These are phyloP conservation scores for Pulveroboletus frians DNA, from an alignment of 768 basidiomycete genomes.

Conservation along the genomic window DNA sequence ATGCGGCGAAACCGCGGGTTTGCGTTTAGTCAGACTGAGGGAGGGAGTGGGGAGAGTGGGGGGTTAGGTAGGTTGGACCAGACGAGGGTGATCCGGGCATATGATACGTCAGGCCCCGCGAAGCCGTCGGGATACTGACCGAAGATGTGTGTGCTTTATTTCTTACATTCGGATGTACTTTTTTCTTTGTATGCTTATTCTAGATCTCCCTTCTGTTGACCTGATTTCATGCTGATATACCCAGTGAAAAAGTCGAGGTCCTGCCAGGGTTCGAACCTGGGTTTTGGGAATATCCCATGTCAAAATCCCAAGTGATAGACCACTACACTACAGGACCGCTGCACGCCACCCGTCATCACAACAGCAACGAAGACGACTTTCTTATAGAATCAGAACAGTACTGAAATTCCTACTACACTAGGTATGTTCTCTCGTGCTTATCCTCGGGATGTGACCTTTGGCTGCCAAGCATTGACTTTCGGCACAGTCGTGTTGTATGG, in stretches of 20 bases:
- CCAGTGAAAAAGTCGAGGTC: slow-evolving; percentile 11
- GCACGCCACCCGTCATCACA: no score
- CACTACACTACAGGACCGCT: slow-evolving; percentile 25
- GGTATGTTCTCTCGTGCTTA: slow-evolving; percentile 5
- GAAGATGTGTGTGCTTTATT: neutral
- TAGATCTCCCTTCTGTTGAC: neutral
- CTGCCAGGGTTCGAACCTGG: slow-evolving; percentile 27
- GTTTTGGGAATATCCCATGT: slow-evolving; percentile 16
- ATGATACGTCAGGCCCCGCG: slow-evolving; percentile 75
- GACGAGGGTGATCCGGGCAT: slow-evolving; percentile 75
- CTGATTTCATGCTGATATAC: neutral
- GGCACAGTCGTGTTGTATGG: slow-evolving; percentile 83
- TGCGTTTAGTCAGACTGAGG: slow-evolving; percentile 97
- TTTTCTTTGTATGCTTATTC: neutral
- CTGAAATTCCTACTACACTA: neutral
- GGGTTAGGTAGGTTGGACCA: slow-evolving; percentile 62
- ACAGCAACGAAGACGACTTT: neutral
- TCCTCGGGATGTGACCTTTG: slow-evolving; percentile 54
- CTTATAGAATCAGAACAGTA: neutral
- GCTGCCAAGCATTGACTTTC: slow-evolving; percentile 82
- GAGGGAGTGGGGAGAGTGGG: slow-evolving; percentile 25
- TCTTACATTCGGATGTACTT: neutral
- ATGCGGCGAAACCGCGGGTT: slow-evolving; percentile 96
- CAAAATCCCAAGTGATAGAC: slow-evolving; percentile 27
- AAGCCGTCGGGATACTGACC: slow-evolving; percentile 68